A percentile compares a stretch with the other conserved stretches of the same genome.
phyloP scores from a whole-genome alignment of 2,329 filamentous ascomycete species.

The Fusarium pseudonygamai region DNA sequence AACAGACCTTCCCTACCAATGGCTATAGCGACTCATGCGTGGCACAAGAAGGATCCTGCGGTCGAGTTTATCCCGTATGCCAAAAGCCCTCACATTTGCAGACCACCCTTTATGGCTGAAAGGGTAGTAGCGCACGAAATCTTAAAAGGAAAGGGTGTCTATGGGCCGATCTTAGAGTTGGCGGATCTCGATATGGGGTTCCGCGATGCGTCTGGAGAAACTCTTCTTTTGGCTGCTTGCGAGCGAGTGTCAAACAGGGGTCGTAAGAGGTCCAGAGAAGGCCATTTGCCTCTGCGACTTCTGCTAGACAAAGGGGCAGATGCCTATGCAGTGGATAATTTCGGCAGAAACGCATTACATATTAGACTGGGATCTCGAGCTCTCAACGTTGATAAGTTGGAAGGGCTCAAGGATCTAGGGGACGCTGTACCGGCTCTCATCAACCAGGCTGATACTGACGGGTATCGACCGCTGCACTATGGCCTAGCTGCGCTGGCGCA shows the following conservation, averaged over 20 bases:
- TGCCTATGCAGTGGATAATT: slow-evolving; percentile 8
- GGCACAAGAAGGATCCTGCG: neutral
- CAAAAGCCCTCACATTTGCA: neutral
- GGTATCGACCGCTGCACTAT: slow-evolving; percentile 31
- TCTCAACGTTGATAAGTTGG: neutral
- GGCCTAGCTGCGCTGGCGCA: neutral
- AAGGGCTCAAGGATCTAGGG: neutral
- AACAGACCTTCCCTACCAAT: neutral
- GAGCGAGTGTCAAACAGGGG: neutral
- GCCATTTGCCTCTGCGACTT: neutral
- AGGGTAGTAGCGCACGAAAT: slow-evolving; percentile 18
- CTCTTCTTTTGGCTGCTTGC: slow-evolving; percentile 22
- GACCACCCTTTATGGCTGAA: neutral
- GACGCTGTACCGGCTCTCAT: neutral
- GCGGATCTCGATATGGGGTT: slow-evolving; percentile 18
- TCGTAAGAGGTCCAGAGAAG: too few species aligned
- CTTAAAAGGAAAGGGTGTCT: neutral
- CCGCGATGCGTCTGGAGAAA: slow-evolving; percentile 13
- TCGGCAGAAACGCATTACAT: slow-evolving; percentile 27
- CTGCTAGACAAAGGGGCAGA: slow-evolving; percentile 27
- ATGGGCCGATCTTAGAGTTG: slow-evolving; percentile 16
- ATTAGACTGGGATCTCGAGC: neutral
- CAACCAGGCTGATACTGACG: slow-evolving; percentile 23
- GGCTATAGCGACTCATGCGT: neutral
- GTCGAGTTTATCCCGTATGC: neutral